Conservation (phyloP, 306 rosid genomes). For the Gynostemma pentaphyllum region DNA sequence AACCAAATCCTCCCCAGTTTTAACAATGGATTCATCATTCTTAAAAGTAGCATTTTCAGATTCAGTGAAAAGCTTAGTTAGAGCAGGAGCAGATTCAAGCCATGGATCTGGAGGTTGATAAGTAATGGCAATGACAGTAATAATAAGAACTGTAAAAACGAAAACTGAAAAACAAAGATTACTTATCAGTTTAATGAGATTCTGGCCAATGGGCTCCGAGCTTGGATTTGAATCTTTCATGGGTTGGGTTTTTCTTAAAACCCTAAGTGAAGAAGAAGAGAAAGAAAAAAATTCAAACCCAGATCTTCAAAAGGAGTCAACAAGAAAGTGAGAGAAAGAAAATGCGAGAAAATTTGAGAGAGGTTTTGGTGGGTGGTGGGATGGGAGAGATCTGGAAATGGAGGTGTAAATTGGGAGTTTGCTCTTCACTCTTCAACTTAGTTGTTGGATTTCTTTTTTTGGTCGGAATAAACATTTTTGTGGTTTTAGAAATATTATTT, state of each 20-base stretch:
- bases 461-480: too few relatives aligned
- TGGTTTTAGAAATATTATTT: too few relatives aligned
- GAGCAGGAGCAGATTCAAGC: conserved; percentile 86
- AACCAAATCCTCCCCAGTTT: conserved; percentile 73
- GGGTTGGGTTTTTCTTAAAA: conserved; percentile 12
- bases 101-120: conserved; percentile 99
- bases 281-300: too few relatives aligned
- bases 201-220: conserved; percentile 76
- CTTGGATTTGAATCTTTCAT: conserved; percentile 55
- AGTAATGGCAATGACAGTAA: conserved; percentile 88
- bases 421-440: too few relatives aligned
- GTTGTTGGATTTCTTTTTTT: too few relatives aligned
- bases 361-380: too few relatives aligned
- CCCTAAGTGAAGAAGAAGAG: conserved; percentile 3
- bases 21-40: conserved; percentile 56
- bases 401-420: too few relatives aligned
- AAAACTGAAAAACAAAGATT: conserved; percentile 81
- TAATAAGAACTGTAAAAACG: conserved; percentile 70
- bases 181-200: conserved; percentile 72
- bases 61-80: conserved; percentile 70
- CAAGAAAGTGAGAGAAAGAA: neutral
- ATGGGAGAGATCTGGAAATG: too few relatives aligned
- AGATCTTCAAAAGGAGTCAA: conserved; percentile 11
- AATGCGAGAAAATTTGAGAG: neutral
- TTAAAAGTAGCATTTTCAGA: conserved; percentile 75